Base-by-base conservation (phyloP, 2,329 filamentous ascomycete species). In the Fusarium burgessii region DNA sequence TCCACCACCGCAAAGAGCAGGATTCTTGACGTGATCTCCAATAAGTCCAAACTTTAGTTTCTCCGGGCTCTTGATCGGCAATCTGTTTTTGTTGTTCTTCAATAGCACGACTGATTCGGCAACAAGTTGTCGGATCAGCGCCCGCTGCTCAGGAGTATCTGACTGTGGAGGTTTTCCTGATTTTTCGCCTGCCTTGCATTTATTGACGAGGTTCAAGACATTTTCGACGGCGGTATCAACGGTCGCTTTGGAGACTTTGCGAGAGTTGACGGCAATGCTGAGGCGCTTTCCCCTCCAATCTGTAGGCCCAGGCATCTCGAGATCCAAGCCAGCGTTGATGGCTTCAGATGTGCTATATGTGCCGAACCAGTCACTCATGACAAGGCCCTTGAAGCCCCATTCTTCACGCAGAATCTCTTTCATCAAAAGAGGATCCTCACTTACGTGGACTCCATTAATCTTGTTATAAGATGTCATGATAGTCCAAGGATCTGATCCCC, bases 401-500 rank as follows among this genome's bases (percentile, higher is more conserved):
- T 72, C 70, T 7, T 73, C 29, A 3, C 82, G 77, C 17, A 84
- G 66, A 3, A 84, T 79, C 15, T 79, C 41, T 4, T 62, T 65
- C 18, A 77, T 23, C 4, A 78, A 45, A 1, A 68, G 59, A 20
- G 69, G 60, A 17, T 75, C 65, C 5, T 72, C 72, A 6, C 71
- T 76, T 57, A 78, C 62, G 56, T 79, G 70, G 59, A 76, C 41
- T 0, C 84, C 84, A 65, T 86, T 85, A 55, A 86, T 77, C 58
- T 65, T 78, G 76, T 67, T 79, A 7, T 77, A 77, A 4, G 72
- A 66, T 2, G 71, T 73, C 75, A 77, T 78, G n/a, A 83, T 71
- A 5, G 79, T 81, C 62, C 79, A 80, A 1, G 81, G 82, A 33
- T 80, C 76, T 3, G 78, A 77, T 40, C 82, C 78, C 42, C 77